These are phyloP conservation scores for Salvia hispanica DNA, from an alignment of 257 asterid genomes.

Conservation along the genomic window DNA sequence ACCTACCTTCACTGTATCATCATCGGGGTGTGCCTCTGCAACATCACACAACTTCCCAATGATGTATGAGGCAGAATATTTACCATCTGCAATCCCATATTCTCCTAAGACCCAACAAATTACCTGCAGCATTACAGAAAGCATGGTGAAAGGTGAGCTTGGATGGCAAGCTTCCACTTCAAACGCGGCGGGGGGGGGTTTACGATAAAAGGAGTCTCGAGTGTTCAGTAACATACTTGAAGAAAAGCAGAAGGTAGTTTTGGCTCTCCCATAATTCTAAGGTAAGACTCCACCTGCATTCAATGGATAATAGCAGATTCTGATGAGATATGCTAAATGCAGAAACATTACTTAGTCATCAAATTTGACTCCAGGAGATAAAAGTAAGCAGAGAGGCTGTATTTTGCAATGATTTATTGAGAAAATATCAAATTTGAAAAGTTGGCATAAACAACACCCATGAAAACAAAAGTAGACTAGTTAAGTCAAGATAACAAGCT, in stretches of 20 bases:
- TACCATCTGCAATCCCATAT: constrained; percentile 93
- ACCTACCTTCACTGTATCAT: constrained; percentile 86
- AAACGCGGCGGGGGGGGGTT: constrained; percentile 11
- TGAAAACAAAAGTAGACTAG: constrained; percentile 9
- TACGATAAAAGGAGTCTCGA: constrained; percentile 20
- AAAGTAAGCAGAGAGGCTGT: neutral
- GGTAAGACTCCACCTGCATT: constrained; percentile 92
- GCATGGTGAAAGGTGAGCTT: constrained; percentile 8
- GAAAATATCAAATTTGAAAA: constrained; percentile 19
- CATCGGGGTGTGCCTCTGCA: constrained; percentile 91
- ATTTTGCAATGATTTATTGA: neutral
- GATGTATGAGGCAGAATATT: constrained; percentile 86
- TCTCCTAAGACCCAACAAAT: constrained; percentile 99
- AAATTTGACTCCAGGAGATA: constrained; percentile 18
- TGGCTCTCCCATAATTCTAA: constrained; percentile 85
- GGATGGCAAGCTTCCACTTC: constrained; percentile 18
- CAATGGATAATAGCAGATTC: constrained; percentile 33
- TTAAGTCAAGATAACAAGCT: constrained; percentile 11
- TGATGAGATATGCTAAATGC: constrained; percentile 24
- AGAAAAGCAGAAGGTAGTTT: constrained; percentile 94
- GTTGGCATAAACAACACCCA: neutral
- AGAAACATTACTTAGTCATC: constrained; percentile 21
- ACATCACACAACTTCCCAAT: constrained; percentile 89
- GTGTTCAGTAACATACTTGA: constrained; percentile 56
- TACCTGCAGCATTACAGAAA: constrained; percentile 52